Base-by-base conservation (phyloP, 2,329 filamentous ascomycete genomes). In the Ramularia collo-cygni region DNA sequence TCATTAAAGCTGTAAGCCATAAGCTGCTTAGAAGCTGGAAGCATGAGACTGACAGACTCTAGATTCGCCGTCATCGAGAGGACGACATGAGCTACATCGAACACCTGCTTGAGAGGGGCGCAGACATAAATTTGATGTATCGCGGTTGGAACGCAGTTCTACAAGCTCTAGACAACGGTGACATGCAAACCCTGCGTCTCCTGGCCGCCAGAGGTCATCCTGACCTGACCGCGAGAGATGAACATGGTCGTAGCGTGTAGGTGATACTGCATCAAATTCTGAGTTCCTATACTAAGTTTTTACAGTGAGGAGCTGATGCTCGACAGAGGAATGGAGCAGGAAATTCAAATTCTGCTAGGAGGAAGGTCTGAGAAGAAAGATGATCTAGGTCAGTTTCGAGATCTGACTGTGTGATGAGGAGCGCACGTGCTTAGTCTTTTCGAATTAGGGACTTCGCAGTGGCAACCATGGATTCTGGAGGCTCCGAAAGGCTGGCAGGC, bases 91-190 rank as follows among this genome's bases (percentile, higher is more conserved):
- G 76, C 29, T 75, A 81, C 39, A 68, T 83, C 24, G 72, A 79
- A 57, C 67, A 80, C 63, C 67, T 85, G 6, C 68, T 85, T 7
- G 70, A 70, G 8, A 69, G 73, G 44, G 80, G 80, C 8, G 81
- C 77, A 1, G 77, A 84, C 52, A 77, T 80, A 35, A 85, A 85
- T 63, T 74, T 76, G 58, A 65, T 81, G 44, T 82, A 82, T 60
- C 72, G 78, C 0, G 77, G 76, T 4, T 81, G 78, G 75, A 82
- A 77, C 54, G 77, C 70, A 13, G 68, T 81, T 40, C 75, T 82
- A 62, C 77, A 82, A 58, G 76, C 77, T 0, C 65, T 82, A 8
- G 78, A 83, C 62, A 77, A 79, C 52, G 77, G 78, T n/a, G 76
- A 82, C 46, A 57, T 67, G 2, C 56, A 64, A 2, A 65, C 81